Percentiles rank a stretch among this genome's conserved stretches.
Evolutionary conservation across 495 filamentous ascomycete species (phyloP).

Genomic region (Friedmanniomyces simplex): DNA sequence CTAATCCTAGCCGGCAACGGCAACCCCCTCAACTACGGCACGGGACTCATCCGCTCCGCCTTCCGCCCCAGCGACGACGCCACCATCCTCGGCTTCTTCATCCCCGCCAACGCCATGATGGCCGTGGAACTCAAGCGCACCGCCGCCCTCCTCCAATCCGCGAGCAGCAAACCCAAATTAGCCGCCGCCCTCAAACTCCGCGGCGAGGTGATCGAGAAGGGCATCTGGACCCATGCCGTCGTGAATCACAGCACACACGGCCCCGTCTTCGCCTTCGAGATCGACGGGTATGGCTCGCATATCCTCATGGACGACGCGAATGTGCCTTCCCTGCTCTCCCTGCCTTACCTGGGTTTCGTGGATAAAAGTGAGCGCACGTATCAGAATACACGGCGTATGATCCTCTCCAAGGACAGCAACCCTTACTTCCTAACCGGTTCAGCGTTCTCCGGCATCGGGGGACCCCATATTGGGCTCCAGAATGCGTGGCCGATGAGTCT

Average conservation of each 20-base stretch:
- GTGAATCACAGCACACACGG: slow-evolving; percentile 76
- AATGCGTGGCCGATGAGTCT: slow-evolving; percentile 98
- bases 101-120: slow-evolving; percentile 95
- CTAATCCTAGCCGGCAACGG: slow-evolving; percentile 71
- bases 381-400: slow-evolving; percentile 84
- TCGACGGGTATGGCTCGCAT: slow-evolving; percentile 85
- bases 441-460: slow-evolving; percentile 83
- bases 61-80: slow-evolving; percentile 97
- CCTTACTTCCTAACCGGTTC: slow-evolving; percentile 77
- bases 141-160: slow-evolving; percentile 50
- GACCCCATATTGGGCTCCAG: slow-evolving; percentile 67
- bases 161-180: slow-evolving; percentile 43
- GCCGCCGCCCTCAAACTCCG: slow-evolving; percentile 44
- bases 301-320: slow-evolving; percentile 98
- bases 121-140: slow-evolving; percentile 76
- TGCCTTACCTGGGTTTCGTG: slow-evolving; percentile 82
- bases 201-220: slow-evolving; percentile 57
- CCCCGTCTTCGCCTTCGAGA: slow-evolving; percentile 89
- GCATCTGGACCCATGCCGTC: slow-evolving; percentile 81
- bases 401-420: slow-evolving; percentile 67
- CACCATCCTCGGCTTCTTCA: slow-evolving; percentile 91
- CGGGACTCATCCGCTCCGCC: slow-evolving; percentile 78
- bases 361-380: slow-evolving; percentile 57
- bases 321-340: slow-evolving; percentile 75
- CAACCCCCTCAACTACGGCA: slow-evolving; percentile 78